These are phyloP conservation scores for Phytopythium kandeliae DNA, from an alignment of 352 stramenopile genomes.

Conservation along the genomic window DNA sequence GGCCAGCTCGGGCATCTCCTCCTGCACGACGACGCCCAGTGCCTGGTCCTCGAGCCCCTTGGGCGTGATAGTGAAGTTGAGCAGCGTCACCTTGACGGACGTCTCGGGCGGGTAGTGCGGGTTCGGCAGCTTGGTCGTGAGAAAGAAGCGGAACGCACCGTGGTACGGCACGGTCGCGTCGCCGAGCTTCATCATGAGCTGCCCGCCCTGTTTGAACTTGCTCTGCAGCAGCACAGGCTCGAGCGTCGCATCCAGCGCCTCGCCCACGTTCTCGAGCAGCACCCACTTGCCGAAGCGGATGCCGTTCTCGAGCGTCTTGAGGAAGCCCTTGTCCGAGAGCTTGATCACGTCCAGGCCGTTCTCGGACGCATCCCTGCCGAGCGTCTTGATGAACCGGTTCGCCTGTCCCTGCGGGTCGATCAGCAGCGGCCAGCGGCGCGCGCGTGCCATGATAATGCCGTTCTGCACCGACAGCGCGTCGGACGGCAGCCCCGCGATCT, in stretches of 20 bases:
- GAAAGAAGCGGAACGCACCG: slow-evolving; percentile 87
- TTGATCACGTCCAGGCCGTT: slow-evolving; percentile 93
- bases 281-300: slow-evolving; percentile 91
- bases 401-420: slow-evolving; percentile 92
- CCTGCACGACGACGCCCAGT: slow-evolving; percentile 88
- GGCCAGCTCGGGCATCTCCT: slow-evolving; percentile 91
- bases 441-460: slow-evolving; percentile 87
- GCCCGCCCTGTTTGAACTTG: slow-evolving; percentile 91
- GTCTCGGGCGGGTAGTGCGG: slow-evolving; percentile 91
- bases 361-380: slow-evolving; percentile 79
- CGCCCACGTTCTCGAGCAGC: slow-evolving; percentile 86
- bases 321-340: slow-evolving; percentile 80
- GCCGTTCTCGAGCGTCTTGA: slow-evolving; percentile 85
- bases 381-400: slow-evolving; percentile 90
- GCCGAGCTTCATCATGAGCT: slow-evolving; percentile 92
- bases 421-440: slow-evolving; percentile 82
- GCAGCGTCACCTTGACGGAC: slow-evolving; percentile 89
- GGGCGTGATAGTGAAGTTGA: slow-evolving; percentile 93
- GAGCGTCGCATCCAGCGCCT: slow-evolving; percentile 87
- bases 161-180: slow-evolving; percentile 92
- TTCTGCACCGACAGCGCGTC: slow-evolving; percentile 93
- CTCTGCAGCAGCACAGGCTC: slow-evolving; percentile 89
- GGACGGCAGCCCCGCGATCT: slow-evolving; percentile 82
- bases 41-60: slow-evolving; percentile 90
- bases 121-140: slow-evolving; percentile 92